phyloP scores from a whole-genome alignment of 1,284 basidiomycete genomes.

The Athelia psychrophila region DNA sequence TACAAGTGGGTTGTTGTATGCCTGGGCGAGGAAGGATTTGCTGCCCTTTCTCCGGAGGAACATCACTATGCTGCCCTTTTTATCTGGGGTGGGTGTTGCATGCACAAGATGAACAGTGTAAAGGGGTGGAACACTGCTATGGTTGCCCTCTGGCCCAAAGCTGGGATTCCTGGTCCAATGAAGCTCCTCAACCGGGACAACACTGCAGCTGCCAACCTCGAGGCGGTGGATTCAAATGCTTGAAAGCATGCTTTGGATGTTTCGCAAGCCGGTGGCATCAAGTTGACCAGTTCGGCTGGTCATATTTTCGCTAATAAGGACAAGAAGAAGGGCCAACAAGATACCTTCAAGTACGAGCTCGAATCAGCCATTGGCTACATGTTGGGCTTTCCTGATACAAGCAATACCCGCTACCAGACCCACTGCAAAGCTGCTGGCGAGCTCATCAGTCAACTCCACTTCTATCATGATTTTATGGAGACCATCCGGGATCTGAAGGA shows the following conservation, averaged over 20 bases:
- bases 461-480: constrained; percentile 13
- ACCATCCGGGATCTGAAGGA: constrained; percentile 10
- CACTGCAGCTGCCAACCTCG: constrained; percentile 7
- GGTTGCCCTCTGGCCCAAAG: constrained; percentile 7
- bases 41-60: constrained; percentile 10
- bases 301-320: constrained; percentile 31
- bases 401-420: constrained; percentile 23
- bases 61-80: constrained; percentile 10
- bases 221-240: constrained; percentile 7
- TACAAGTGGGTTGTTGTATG: constrained; percentile 2
- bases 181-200: constrained; percentile 13
- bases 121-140: constrained; percentile 16
- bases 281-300: constrained; percentile 23
- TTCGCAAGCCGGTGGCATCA: constrained; percentile 25
- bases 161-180: constrained; percentile 5
- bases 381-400: constrained; percentile 20
- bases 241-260: constrained; percentile 19
- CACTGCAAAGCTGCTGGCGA: constrained; percentile 20
- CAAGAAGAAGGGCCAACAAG: constrained; percentile 28
- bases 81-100: constrained; percentile 19
- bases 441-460: constrained; percentile 12
- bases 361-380: constrained; percentile 11
- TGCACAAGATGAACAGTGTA: constrained; percentile 26
- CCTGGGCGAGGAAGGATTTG: constrained; percentile 15
- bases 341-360: constrained; percentile 21